phyloP scores from a whole-genome alignment of 2,329 filamentous ascomycete species.

The Didymella exigua region DNA sequence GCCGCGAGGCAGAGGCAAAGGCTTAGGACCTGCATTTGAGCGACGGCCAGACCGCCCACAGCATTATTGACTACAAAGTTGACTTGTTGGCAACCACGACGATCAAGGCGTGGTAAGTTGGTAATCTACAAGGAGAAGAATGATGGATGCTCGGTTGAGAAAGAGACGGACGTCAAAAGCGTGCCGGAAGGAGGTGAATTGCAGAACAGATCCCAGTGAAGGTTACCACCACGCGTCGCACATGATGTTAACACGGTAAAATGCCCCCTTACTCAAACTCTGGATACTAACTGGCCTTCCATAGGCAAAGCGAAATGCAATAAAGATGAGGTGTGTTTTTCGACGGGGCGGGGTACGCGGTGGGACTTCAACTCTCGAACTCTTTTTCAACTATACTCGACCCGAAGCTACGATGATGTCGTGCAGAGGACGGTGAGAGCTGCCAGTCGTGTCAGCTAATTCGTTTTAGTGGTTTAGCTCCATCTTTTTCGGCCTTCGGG shows the following conservation, averaged over 20 bases:
- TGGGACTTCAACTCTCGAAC: background rate
- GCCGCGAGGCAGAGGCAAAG: background rate
- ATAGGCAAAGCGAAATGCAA: background rate
- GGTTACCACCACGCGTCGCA: background rate
- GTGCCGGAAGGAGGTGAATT: background rate
- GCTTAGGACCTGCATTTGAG: background rate
- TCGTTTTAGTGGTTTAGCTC: background rate
- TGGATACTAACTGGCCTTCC: too few relatives aligned
- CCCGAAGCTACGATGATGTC: background rate
- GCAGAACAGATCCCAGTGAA: background rate
- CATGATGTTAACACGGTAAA: too few relatives aligned
- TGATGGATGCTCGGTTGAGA: too few relatives aligned
- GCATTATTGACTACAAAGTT: background rate
- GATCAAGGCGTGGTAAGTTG: background rate
- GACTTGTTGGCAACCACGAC: background rate
- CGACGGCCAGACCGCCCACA: background rate
- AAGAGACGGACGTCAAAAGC: background rate
- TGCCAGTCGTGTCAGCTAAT: too few relatives aligned
- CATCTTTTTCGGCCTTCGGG: background rate
- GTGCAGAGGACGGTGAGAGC: too few relatives aligned
- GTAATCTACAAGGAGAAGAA: background rate
- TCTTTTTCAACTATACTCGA: background rate
- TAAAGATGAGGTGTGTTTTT: background rate
- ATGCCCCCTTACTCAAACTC: too few relatives aligned
- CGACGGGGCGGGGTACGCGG: background rate